Base-by-base conservation (phyloP, 768 basidiomycete species). In the Artomyces pyxidatus region DNA sequence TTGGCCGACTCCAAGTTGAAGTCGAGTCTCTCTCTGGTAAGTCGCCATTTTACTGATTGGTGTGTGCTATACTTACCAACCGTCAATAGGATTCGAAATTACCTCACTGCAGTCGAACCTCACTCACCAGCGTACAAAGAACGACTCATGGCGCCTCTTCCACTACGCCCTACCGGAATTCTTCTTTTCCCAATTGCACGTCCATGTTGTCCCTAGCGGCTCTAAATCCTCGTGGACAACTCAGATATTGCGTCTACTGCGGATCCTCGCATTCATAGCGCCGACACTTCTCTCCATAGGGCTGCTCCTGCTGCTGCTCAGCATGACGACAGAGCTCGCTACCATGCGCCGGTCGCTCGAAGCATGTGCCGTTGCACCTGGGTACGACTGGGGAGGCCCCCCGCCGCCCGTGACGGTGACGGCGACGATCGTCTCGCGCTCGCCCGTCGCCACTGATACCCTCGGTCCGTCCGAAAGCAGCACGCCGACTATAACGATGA, bases 1-100 rank as follows among this genome's bases (percentile, higher is more conserved):
- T 89, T 37, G 80, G 81, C 39, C 71, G 72, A 59, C 64, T 88
- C 50, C 80, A 85, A 58, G 82, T 86, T 1, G 69, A 70, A 19
- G 61, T 89, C 43, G 78, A 80, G 41, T 61, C 64, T 17, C 62
- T 67, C 54, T 58, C 72, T 54, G 83, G 87, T 84, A 61, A 51
- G 77, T 59, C 37, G 16, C 37, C 42, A 5, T 37, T 39, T 41
- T 23, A 7, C 14, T 12, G 30, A 19, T n/a, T 25, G 11, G 29
- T 42, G 25, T 9, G 27, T 23, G 3, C 21, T 28, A 37, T 35
- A 22, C 46, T 30, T 12, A 9, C 12, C 29, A 29, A 57, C 32
- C n/a, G 16, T 45, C 42, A 22, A 26, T 30, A 77, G 75, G 70
- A 44, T 60, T 75, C 52, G 71, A 73, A 37, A 66, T 74, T 41